These are phyloP conservation scores for Sphagnurus paluster DNA, from an alignment of 1,284 basidiomycete species.

Conservation along the genomic window DNA sequence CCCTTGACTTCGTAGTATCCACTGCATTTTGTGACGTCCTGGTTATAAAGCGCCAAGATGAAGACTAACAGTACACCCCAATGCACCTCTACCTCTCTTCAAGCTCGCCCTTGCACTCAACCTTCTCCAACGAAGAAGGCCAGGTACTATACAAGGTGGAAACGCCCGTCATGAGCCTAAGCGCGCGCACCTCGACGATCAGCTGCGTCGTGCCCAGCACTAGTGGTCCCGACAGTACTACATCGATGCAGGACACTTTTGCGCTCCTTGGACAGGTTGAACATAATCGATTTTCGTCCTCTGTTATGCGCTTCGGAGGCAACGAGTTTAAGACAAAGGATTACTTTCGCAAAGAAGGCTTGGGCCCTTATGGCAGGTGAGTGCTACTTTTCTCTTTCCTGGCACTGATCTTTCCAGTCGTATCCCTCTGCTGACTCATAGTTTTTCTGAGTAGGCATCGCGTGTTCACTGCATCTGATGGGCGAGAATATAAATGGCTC, in stretches of 20 bases:
- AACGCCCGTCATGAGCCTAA: constrained; percentile 18
- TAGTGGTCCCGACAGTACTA: neutral
- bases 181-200: constrained; percentile 17
- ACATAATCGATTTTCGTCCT: constrained; percentile 26
- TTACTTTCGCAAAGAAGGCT: constrained; percentile 28
- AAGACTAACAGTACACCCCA: neutral
- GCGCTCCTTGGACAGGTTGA: constrained; percentile 30
- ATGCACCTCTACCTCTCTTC: constrained; percentile 27
- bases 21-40: too few relatives aligned
- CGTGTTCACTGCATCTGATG: constrained; percentile 26
- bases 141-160: constrained; percentile 28
- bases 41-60: too few relatives aligned
- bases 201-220: constrained; percentile 17
- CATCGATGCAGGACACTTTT: constrained; percentile 22
- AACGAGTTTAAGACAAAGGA: constrained; percentile 22
- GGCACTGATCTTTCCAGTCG: neutral
- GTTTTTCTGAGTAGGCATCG: constrained; percentile 3
- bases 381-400: neutral
- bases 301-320: constrained; percentile 25
- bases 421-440: neutral
- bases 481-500: constrained; percentile 36
- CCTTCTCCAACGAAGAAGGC: constrained; percentile 28
- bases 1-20: too few relatives aligned
- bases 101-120: constrained; percentile 21
- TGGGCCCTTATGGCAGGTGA: constrained; percentile 25